Evolutionary conservation across 1,139 yeast species (phyloP), one percentile per base, ranked within the genome.

Genomic region (Pichia sp.): DNA sequence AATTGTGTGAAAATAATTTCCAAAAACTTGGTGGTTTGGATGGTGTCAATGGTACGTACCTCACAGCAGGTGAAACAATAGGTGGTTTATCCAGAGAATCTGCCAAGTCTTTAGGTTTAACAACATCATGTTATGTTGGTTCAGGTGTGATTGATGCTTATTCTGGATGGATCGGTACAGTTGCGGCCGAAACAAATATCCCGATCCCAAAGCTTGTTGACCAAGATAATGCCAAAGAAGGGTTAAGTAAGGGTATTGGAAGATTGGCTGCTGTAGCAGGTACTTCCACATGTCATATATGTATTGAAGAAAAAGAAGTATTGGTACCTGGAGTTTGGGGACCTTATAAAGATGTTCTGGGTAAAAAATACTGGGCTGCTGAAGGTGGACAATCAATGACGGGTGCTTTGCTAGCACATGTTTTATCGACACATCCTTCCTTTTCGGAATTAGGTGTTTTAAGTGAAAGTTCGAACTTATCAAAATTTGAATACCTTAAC

Each of bases 271-370:
- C 97, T 1, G 97, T 92, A 29, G 98, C 98, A 0, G 98, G 98
- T 50, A 92, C 98, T 5, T 88, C 97, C 1, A 92, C 98, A 2
- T 92, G 98, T 63, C 98, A 92, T 64, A 79, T 92, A 56, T 90
- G 88, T 49, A 75, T 90, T 75, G 84, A 95, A 34, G 75, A 78
- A 52, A 83, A 85, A 33, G 85, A 96, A 0, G 78, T 87, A 42
- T 90, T 92, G 62, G 97, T 92, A 11, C 79, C 87, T 42, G 98
- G 98, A 47, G 97, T 92, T 33, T 92, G 98, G 98, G 98, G 98
- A 27, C 98, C 98, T 3, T 92, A 92, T 66, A 76, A 88, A 57
- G 95, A 90, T 62, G 95, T 86, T 9, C 73, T 92, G 71, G 85
- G 94, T 26, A 85, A 86, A 35, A 88, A 81, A 10, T 82, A 74